Evolutionary conservation across 306 rosid genomes (phyloP), one percentile per base, ranked within the genome.

Genomic region (Gynostemma pentaphyllum): DNA sequence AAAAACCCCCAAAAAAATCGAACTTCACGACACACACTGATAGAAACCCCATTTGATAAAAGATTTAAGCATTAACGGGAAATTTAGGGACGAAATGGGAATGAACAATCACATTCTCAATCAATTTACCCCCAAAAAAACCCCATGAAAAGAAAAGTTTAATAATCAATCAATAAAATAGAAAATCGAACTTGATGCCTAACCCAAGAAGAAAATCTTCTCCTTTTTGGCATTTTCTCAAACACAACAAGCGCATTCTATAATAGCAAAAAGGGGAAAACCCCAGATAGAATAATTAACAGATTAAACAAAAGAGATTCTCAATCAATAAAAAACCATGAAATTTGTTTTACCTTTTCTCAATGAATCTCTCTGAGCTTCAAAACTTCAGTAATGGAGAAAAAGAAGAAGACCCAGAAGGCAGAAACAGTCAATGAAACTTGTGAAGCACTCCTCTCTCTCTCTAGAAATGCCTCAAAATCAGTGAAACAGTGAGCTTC

Each of bases 401-500:
- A 10, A 56, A 4, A 56, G 40, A 2, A 54, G 30, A 30, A 16
- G 3, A 16, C 41, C n/a, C n/a, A 29, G 5, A 23, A 51, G 2
- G 16, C 16, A 3, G 21, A 19, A 49, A 2, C 22, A 5, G 37
- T 9, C 0, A 53, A 54, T 57, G 64, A 57, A 57, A 57, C 64
- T 36, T 57, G 64, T 36, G 64, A 57, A 24, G 45, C 45, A 57
- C 64, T 57, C 46, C 37, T 27, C 16, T 13, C 10, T 59, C 52
- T 16, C 69, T 65, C 68, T 55, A 75, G 68, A 72, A n/a, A 59
- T 79, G 80, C 95, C 95, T 89, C 96, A 89, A 88, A 88, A 85
- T 89, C 95, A 89, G 95, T 83, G 80, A 81, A 83, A 73, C 87
- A 81, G 80, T 74, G 87, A 89, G 88, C 64, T 59, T 59, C 46